Percentiles rank a stretch among this genome's conserved stretches.
Evolutionary conservation across 768 basidiomycete genomes (phyloP).

Genomic region (Russula compacta): DNA sequence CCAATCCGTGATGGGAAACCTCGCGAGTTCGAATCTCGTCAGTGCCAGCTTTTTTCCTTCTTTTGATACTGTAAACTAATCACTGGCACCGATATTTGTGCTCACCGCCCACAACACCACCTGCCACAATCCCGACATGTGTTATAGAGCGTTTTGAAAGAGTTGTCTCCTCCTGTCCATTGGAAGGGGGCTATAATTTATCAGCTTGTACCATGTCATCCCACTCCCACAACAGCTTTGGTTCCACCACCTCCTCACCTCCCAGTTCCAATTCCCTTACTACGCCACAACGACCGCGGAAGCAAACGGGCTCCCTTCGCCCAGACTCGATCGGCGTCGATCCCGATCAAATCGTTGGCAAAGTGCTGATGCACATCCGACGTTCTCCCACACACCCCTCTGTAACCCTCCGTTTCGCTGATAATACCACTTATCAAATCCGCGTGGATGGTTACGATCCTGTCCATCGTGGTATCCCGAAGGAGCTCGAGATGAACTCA

Average conservation of each 20-base stretch:
- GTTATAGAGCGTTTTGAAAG: constrained; percentile 2
- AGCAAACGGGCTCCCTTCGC: constrained; percentile 14
- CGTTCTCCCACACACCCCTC: constrained; percentile 29
- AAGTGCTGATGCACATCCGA: constrained; percentile 26
- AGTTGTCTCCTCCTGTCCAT: not conserved
- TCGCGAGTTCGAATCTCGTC: constrained; percentile 55
- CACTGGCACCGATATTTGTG: not conserved
- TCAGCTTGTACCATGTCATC: not conserved
- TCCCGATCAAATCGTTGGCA: constrained; percentile 27
- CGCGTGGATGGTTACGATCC: constrained; percentile 60
- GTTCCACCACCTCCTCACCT: not conserved
- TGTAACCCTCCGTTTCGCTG: constrained; percentile 30
- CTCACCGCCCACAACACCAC: not conserved
- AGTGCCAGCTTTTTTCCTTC: constrained; percentile 35
- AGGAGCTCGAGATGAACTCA: constrained; percentile 47
- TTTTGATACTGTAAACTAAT: too few relatives aligned
- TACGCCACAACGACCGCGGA: constrained; percentile 5
- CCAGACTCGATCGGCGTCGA: constrained; percentile 24
- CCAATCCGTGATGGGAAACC: constrained; percentile 48
- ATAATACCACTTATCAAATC: constrained; percentile 32
- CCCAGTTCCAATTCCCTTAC: not conserved
- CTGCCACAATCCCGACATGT: constrained; percentile 8
- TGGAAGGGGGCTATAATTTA: not conserved
- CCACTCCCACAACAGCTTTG: not conserved
- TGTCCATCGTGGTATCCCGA: constrained; percentile 45